Percentiles rank a stretch among this genome's conserved stretches.
Conservation (phyloP, 345 rosid genomes). For the Eucalyptus grandis region DNA sequence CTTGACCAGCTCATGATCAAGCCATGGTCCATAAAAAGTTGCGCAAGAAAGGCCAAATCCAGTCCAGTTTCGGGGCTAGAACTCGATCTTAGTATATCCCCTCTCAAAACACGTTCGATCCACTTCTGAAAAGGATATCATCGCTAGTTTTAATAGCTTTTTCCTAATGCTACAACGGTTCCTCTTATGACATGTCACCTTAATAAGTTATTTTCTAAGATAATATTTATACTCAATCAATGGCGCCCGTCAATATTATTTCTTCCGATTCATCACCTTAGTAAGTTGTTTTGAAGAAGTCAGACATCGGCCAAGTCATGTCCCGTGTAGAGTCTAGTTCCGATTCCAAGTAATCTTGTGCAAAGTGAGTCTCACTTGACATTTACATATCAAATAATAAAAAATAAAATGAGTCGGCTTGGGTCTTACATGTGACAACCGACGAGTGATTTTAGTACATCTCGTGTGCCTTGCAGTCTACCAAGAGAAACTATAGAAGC, state of each 20-base stretch:
- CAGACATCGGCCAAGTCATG: fast-evolving
- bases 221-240: not conserved
- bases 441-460: not conserved
- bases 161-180: not conserved
- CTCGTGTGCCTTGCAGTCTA: not conserved
- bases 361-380: not conserved
- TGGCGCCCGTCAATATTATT: not conserved
- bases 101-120: not conserved
- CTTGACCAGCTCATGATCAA: not conserved
- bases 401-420: not conserved
- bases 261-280: not conserved
- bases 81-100: not conserved
- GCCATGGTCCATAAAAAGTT: not conserved
- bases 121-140: not conserved
- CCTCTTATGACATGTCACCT: not conserved
- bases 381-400: not conserved
- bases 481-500: not conserved
- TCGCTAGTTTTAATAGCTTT: not conserved
- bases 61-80: not conserved
- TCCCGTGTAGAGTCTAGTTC: fast-evolving
- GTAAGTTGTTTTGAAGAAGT: not conserved
- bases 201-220: not conserved
- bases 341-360: not conserved
- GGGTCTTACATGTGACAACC: fast-evolving
- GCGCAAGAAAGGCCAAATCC: not conserved